A percentile compares a stretch with the other conserved stretches of the same genome.
phyloP scores from a whole-genome alignment of 805 yeast genomes.

The Candida sakaeoensis region DNA sequence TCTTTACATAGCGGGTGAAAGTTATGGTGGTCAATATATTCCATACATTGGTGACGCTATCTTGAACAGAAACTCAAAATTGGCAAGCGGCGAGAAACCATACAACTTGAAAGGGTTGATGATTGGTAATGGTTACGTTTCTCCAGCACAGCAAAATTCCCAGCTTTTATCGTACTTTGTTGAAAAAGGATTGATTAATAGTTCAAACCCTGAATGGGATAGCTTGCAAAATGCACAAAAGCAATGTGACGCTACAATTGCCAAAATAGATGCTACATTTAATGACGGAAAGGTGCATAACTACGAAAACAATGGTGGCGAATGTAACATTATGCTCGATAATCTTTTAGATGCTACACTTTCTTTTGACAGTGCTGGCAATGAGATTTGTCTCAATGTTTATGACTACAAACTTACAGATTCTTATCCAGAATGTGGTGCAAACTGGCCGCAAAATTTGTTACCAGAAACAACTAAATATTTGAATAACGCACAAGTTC shows the following conservation, averaged over 20 bases:
- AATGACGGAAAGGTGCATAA: slow-evolving; percentile 15
- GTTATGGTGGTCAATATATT: slow-evolving; percentile 95
- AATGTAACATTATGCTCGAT: slow-evolving; percentile 49
- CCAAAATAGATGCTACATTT: slow-evolving; percentile 16
- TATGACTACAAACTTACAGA: slow-evolving; percentile 75
- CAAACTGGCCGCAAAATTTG: slow-evolving; percentile 83
- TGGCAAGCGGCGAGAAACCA: slow-evolving; percentile 12
- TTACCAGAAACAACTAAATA: slow-evolving; percentile 48
- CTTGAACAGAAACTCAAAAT: slow-evolving; percentile 37
- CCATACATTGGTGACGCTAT: slow-evolving; percentile 78
- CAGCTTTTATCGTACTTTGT: slow-evolving; percentile 71
- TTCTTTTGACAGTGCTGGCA: slow-evolving; percentile 21
- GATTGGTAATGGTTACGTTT: slow-evolving; percentile 96
- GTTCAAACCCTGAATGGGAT: slow-evolving; percentile 35
- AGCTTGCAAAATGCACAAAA: slow-evolving; percentile 50
- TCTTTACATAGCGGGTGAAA: slow-evolving; percentile 85
- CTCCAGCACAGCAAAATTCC: slow-evolving; percentile 79
- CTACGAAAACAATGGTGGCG: slow-evolving; percentile 22
- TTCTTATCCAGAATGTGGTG: slow-evolving; percentile 81
- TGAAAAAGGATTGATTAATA: slow-evolving; percentile 53
- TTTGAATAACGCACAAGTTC: slow-evolving; percentile 44
- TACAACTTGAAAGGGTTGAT: slow-evolving; percentile 60
- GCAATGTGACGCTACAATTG: slow-evolving; percentile 54
- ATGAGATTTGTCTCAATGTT: slow-evolving; percentile 69
- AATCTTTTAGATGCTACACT: slow-evolving; percentile 31